phyloP scores from a whole-genome alignment of 495 filamentous ascomycete genomes.

The Aspergillus cavernicola region DNA sequence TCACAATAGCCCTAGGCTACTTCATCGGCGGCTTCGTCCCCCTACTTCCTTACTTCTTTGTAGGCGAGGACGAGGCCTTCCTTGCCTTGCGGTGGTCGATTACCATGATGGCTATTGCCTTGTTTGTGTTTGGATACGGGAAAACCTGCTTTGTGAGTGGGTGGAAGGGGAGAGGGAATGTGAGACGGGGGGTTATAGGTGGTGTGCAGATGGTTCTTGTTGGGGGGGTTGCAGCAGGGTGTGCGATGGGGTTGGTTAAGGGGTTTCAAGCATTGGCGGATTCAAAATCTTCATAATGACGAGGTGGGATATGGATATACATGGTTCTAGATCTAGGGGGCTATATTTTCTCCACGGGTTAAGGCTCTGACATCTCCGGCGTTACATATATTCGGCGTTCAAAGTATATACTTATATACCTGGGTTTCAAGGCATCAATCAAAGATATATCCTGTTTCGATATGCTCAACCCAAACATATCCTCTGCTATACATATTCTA shows the following conservation, averaged over 20 bases:
- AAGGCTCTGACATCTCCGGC: too few relatives aligned
- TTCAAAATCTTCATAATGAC: too few relatives aligned
- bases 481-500: too few relatives aligned
- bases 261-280: slow-evolving; percentile 43
- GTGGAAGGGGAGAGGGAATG: slow-evolving; percentile 34
- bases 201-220: slow-evolving; percentile 65
- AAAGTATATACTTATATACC: too few relatives aligned
- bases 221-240: slow-evolving; percentile 61
- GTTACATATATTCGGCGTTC: too few relatives aligned
- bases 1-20: slow-evolving; percentile 68
- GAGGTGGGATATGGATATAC: too few relatives aligned
- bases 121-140: slow-evolving; percentile 70
- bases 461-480: too few relatives aligned
- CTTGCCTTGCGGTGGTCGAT: slow-evolving; percentile 66
- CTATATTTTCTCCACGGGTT: too few relatives aligned
- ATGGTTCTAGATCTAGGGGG: too few relatives aligned
- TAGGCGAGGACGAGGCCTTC: slow-evolving; percentile 51
- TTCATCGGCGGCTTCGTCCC: slow-evolving; percentile 71
- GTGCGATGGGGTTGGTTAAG: slow-evolving; percentile 63
- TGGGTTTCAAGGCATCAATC: too few relatives aligned
- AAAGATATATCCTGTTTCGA: too few relatives aligned
- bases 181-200: slow-evolving; percentile 39
- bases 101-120: slow-evolving; percentile 60
- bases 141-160: slow-evolving; percentile 58
- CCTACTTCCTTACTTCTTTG: slow-evolving; percentile 74